phyloP scores from a whole-genome alignment of 805 yeast species.

The Saccharomycopsis microspora region DNA sequence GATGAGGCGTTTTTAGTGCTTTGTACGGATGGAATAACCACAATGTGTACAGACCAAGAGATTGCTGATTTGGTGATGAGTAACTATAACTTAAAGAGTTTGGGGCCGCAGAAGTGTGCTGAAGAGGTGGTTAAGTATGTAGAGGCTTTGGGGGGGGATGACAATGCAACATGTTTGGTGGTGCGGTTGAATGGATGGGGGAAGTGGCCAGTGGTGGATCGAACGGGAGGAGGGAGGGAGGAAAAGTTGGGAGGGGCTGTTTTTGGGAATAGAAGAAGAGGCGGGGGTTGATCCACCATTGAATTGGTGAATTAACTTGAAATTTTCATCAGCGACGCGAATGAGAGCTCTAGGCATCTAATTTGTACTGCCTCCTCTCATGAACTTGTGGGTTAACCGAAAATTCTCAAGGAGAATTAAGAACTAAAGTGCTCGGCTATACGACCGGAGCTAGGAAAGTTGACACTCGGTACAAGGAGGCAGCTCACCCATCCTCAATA shows the following conservation, averaged over 20 bases:
- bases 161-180: conserved; percentile 89
- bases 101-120: conserved; percentile 72
- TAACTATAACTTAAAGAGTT: conserved; percentile 50
- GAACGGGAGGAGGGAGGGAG: conserved; percentile 76
- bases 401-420: too few relatives aligned
- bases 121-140: conserved; percentile 76
- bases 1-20: conserved; percentile 79
- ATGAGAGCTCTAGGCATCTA: too few relatives aligned
- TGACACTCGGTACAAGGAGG: too few relatives aligned
- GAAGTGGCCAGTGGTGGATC: conserved; percentile 73
- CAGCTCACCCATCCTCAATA: too few relatives aligned
- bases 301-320: too few relatives aligned
- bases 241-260: conserved; percentile 41
- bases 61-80: conserved; percentile 74
- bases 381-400: too few relatives aligned
- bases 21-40: conserved; percentile 82
- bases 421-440: too few relatives aligned
- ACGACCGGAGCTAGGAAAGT: too few relatives aligned
- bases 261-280: conserved; percentile 7
- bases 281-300: not conserved
- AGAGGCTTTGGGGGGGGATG: conserved; percentile 83
- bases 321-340: too few relatives aligned
- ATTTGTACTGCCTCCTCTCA: too few relatives aligned
- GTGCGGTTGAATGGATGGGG: conserved; percentile 87
- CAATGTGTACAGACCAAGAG: conserved; percentile 78